A percentile compares a stretch with the other conserved stretches of the same genome.
phyloP scores from a whole-genome alignment of 139 green algal genomes.

The Gonium pectorale region DNA sequence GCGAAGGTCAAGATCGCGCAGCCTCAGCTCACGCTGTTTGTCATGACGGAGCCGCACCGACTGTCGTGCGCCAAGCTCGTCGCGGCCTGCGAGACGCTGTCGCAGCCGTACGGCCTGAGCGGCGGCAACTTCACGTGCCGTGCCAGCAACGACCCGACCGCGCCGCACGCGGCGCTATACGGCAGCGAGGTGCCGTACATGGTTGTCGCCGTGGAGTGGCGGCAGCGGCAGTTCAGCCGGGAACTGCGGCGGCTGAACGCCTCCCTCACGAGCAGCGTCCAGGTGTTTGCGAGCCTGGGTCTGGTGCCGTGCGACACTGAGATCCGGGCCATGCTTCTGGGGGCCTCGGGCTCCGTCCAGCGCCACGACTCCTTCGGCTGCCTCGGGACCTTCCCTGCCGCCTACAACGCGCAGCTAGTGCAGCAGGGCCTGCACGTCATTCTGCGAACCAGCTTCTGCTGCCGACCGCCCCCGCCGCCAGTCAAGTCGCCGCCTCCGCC shows the following conservation, averaged over 20 bases:
- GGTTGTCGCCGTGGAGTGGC: background rate
- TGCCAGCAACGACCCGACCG: background rate
- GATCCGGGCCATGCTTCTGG: slow-evolving; percentile 8
- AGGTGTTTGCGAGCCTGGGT: slow-evolving; percentile 25
- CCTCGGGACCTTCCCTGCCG: background rate
- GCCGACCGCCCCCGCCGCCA: slow-evolving; percentile 20
- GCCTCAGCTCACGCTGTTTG: slow-evolving; percentile 22
- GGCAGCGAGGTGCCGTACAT: slow-evolving; percentile 2
- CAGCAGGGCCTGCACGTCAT: background rate
- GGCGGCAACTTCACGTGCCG: slow-evolving; percentile 13
- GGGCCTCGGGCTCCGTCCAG: background rate
- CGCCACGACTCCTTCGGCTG: slow-evolving; percentile 18
- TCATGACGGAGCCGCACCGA: background rate
- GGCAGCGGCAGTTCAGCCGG: background rate
- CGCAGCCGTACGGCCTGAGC: slow-evolving; percentile 24
- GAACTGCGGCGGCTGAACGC: background rate
- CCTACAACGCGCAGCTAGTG: background rate
- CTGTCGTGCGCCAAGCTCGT: slow-evolving; percentile 33
- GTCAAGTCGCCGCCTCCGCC: background rate
- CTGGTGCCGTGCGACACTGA: slow-evolving; percentile 24
- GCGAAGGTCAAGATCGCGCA: background rate
- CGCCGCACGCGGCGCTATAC: background rate
- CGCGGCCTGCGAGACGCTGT: slow-evolving; percentile 13
- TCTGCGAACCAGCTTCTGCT: slow-evolving; percentile 15
- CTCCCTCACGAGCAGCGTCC: background rate